These are phyloP conservation scores for Hymenoscyphus fraxineus DNA, from an alignment of 2,329 filamentous ascomycete genomes.

Conservation along the genomic window DNA sequence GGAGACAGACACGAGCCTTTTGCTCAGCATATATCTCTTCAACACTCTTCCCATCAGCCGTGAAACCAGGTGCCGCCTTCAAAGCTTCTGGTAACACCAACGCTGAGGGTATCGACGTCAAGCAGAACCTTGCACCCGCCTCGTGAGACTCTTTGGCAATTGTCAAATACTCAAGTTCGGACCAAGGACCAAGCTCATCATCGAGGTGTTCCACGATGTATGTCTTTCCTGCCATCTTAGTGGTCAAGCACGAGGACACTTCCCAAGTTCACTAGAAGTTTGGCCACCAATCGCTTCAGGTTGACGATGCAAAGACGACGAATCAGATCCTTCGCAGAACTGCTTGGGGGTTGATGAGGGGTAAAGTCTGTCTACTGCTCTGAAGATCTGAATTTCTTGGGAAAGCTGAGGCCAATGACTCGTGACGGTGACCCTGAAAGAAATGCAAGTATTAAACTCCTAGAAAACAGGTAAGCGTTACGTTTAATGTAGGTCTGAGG, in stretches of 20 bases:
- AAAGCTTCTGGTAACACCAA: conserved; percentile 62
- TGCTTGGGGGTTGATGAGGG: conserved; percentile 19
- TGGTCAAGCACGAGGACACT: conserved; percentile 4
- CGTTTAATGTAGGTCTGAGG: neutral
- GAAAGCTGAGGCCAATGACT: conserved; percentile 20
- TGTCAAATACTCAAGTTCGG: conserved; percentile 82
- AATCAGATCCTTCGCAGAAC: conserved; percentile 22
- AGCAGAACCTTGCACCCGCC: conserved; percentile 65
- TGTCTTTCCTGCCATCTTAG: conserved; percentile 54
- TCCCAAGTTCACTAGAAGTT: conserved; percentile 4
- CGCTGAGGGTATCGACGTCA: conserved; percentile 72
- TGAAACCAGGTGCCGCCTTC: conserved; percentile 57
- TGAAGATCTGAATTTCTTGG: conserved; percentile 5
- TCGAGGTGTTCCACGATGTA: conserved; percentile 98
- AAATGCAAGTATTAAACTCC: neutral
- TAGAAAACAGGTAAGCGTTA: neutral
- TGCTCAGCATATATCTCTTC: conserved; percentile 73
- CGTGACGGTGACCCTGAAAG: conserved; percentile 9
- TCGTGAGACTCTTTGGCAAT: conserved; percentile 78
- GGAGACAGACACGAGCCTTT: conserved; percentile 76
- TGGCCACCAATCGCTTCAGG: conserved; percentile 1
- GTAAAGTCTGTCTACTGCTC: conserved; percentile 17
- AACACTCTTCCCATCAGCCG: conserved; percentile 71
- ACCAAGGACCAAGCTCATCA: conserved; percentile 90
- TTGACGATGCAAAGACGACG: conserved; percentile 9